Evolutionary conservation across 345 rosid genomes (phyloP), one percentile per base, ranked within the genome.

Genomic region (Bruguiera gymnorhiza): DNA sequence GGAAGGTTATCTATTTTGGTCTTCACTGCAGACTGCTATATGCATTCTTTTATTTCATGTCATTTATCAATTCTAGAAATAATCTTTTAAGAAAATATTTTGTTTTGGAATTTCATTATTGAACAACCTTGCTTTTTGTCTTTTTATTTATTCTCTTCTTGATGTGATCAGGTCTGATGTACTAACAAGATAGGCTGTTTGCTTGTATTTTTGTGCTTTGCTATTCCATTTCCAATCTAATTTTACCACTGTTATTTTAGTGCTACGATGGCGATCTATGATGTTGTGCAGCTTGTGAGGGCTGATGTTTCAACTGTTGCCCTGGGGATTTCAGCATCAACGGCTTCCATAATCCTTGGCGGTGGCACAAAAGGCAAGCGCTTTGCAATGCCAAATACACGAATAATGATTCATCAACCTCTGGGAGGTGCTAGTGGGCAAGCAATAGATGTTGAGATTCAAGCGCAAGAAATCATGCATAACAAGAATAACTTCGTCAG

Each of bases 331-430:
- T 81, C 97, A 65, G 97, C 97, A 31, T 92, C 97, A 69, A 88
- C 99, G 52, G 96, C 99, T 70, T 83, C 99, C 23, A 67, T 95
- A 31, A 88, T 95, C 70, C 98, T 95, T 60, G 98, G 97, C 52
- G 97, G 94, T 39, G 99, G 99, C 8, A 80, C 92, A 52, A 92
- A 88, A 79, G 99, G 99, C 54, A 95, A 95, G 84, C 96, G 98
- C 30, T 78, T 90, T 68, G 92, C 98, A 0, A 95, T 95, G 99
- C 98, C 99, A 69, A 92, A 92, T 72, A 76, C 99, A 0, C 84
- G 98, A 71, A 85, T 95, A 70, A 95, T 95, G 99, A 84, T 95
- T 61, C 97, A 92, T 78, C 99, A 90, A 55, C 99, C 99, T 0
- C 85, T 86, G 60, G 98, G 99, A 72, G 97, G 96, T 54, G 94